Evolutionary conservation across 352 stramenopile species (phyloP), one percentile per base, ranked within the genome.

Genomic region (Aphanomyces cochlioides): DNA sequence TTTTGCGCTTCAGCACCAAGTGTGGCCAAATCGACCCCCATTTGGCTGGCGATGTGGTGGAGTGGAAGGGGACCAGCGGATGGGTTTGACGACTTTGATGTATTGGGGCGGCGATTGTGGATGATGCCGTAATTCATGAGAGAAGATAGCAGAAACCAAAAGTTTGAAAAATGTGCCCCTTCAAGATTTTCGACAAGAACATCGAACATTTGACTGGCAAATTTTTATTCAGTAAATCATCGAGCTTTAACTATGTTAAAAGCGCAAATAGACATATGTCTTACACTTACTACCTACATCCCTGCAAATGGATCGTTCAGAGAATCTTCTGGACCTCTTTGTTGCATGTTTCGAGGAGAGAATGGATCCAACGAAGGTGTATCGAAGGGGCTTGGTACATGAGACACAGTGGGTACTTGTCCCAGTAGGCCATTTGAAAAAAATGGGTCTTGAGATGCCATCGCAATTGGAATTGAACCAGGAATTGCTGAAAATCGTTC

Each of bases 71-170:
- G 83, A 10, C 74, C 72, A 28, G 90, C 72, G 39, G 90, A 65
- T 21, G 79, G 72, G 56, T 78, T 81, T 28, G 77, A n/a, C n/a
- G 54, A n/a, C n/a, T 37, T 67, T 1, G 67, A 73, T 1, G 65
- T 75, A 36, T 71, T 80, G 10, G 81, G 75, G 1, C 85, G 83
- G 12, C 78, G 75, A 73, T 93, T 95, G 76, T 95, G 79, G 48
- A 95, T 81, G 76, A 95, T 93, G 43, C 82, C 84, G 80, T 90
- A 90, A 73, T 93, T 93, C 87, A 92, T 95, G 34, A n/a, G 28
- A 17, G 39, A 12, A 59, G 50, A 28, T 15, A 59, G 43, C 10
- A 50, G 43, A n/a, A 41, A 19, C 19, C 15, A 41, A 40, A 61
- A 61, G 1, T 10, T 58, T 12, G 19, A 13, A 37, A 39, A 61